Evolutionary conservation across 208 protist species (phyloP).

Genomic region (Leishmania braziliensis): DNA sequence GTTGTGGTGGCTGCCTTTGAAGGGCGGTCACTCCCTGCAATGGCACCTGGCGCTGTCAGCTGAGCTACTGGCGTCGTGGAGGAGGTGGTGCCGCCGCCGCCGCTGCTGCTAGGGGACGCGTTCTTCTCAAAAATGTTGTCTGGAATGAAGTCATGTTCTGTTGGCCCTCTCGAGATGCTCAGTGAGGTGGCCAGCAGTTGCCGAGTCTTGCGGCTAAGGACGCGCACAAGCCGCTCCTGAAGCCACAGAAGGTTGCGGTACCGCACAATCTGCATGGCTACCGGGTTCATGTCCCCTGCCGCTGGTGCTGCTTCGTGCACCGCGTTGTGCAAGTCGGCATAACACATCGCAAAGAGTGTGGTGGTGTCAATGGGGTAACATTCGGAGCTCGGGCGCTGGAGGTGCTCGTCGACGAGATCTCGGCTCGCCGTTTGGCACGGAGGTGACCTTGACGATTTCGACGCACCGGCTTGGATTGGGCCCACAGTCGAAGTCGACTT

Average conservation of each 20-base stretch:
- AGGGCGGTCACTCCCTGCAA: background rate
- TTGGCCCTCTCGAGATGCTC: conserved; percentile 41
- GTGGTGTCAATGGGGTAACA: conserved; percentile 32
- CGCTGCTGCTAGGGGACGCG: background rate
- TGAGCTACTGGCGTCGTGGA: background rate
- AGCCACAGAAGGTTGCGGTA: conserved; percentile 75
- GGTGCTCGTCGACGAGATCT: conserved; percentile 12
- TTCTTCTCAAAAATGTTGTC: conserved; percentile 46
- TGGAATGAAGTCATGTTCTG: conserved; percentile 55
- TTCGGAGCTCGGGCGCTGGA: conserved; percentile 31
- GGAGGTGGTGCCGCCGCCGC: background rate
- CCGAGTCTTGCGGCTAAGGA: conserved; percentile 43
- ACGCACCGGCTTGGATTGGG: background rate
- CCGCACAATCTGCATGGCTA: conserved; percentile 39
- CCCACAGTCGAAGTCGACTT: background rate
- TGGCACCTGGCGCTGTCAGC: background rate
- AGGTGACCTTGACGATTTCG: background rate
- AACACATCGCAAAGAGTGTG: conserved; percentile 39
- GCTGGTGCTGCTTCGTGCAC: background rate
- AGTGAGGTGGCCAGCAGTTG: conserved; percentile 34
- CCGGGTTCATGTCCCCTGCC: conserved; percentile 11
- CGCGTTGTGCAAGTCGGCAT: conserved; percentile 31
- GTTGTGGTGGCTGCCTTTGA: background rate
- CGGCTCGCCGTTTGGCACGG: background rate
- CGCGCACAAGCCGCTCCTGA: conserved; percentile 37